These are phyloP conservation scores for Phallus indusiatus DNA, from an alignment of 768 basidiomycete species.

Conservation along the genomic window DNA sequence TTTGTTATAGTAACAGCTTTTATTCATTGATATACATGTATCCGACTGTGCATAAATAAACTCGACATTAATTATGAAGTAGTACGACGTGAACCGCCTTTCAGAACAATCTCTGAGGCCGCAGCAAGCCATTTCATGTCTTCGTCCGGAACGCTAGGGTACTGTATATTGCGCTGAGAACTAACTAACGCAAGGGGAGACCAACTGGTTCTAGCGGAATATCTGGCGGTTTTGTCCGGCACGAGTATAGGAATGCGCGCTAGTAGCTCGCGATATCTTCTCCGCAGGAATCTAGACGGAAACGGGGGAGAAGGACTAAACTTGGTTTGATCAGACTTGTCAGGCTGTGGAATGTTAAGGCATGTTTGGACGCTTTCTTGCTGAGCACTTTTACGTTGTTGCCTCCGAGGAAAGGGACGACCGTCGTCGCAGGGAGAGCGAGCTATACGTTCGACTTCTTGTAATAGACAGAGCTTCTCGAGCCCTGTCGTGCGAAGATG, in stretches of 20 bases:
- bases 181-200: conserved; percentile 5
- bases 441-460: conserved; percentile 6
- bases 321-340: background rate
- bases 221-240: conserved; percentile 16
- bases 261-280: conserved; percentile 53
- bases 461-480: background rate
- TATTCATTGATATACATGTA: too few species aligned
- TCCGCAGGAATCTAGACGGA: conserved; percentile 25
- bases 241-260: conserved; percentile 48
- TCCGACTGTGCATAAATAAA: too few species aligned
- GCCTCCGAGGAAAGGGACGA: conserved; percentile 2
- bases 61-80: too few species aligned
- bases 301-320: background rate
- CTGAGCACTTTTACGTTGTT: background rate
- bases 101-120: background rate
- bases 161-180: conserved; percentile 8
- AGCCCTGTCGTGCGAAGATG: conserved; percentile 3
- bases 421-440: background rate
- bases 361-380: background rate
- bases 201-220: conserved; percentile 18
- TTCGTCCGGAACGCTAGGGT: conserved; percentile 18
- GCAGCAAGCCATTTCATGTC: conserved; percentile 27
- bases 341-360: background rate
- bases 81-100: too few species aligned
- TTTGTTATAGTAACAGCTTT: background rate